Conservation (phyloP, 257 asterid species). For the Jaltomata sinuosa region DNA sequence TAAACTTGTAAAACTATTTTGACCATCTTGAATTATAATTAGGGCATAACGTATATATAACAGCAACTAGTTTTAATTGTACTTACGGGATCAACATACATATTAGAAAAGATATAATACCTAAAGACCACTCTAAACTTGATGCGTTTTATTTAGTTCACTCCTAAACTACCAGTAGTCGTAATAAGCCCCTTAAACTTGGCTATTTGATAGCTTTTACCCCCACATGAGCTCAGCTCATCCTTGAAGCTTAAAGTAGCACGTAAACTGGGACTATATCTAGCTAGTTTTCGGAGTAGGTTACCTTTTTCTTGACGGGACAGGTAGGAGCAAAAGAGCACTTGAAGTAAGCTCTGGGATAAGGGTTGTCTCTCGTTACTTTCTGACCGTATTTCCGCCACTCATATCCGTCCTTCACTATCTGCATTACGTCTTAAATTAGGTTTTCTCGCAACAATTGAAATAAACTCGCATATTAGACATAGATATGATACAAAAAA, state of each 20-base stretch:
- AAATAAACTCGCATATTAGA: too few species aligned
- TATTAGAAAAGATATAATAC: not conserved
- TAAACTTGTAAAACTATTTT: not conserved
- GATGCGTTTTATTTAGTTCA: not conserved
- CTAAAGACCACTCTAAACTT: not conserved
- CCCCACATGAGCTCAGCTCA: too few species aligned
- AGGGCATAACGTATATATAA: not conserved
- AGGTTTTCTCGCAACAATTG: too few species aligned
- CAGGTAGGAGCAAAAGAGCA: conserved; percentile 85
- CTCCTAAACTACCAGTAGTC: too few species aligned
- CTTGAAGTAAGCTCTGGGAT: conserved; percentile 88
- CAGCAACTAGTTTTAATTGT: not conserved
- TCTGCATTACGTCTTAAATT: conserved; percentile 21
- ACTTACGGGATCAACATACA: not conserved
- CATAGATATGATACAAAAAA: too few species aligned
- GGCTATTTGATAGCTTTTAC: too few species aligned
- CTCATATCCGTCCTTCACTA: conserved; percentile 78
- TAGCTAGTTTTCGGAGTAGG: too few species aligned
- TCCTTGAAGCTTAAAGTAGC: too few species aligned
- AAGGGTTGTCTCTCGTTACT: conserved; percentile 87
- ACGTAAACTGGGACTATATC: too few species aligned
- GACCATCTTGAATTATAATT: not conserved
- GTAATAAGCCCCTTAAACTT: too few species aligned
- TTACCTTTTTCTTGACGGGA: conserved; percentile 88
- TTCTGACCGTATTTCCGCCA: conserved; percentile 96